These are phyloP conservation scores for Boletellus sp. DNA, from an alignment of 768 basidiomycete genomes.

Conservation along the genomic window DNA sequence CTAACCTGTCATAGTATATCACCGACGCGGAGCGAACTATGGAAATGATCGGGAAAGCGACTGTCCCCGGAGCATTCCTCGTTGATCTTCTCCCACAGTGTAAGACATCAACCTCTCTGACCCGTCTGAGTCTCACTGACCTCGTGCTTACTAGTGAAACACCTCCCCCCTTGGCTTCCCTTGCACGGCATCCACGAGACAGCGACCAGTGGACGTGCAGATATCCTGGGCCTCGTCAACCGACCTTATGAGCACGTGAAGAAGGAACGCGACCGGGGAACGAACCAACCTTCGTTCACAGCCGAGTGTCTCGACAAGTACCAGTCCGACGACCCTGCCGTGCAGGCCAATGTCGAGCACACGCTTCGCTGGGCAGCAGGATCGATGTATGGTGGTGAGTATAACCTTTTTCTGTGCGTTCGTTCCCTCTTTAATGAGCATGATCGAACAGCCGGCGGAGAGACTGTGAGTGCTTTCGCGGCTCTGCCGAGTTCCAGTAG, in stretches of 20 bases:
- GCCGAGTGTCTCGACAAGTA: slow-evolving; percentile 13
- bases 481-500: not conserved
- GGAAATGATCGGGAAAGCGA: slow-evolving; percentile 21
- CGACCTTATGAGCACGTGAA: slow-evolving; percentile 5
- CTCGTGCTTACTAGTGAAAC: slow-evolving; percentile 18
- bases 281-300: slow-evolving; percentile 16
- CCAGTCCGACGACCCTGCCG: slow-evolving; percentile 1
- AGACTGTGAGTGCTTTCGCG: slow-evolving; percentile 4
- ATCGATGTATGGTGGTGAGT: slow-evolving; percentile 18
- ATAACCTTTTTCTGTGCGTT: not conserved
- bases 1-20: slow-evolving; percentile 24
- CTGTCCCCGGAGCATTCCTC: slow-evolving; percentile 28
- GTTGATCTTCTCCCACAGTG: slow-evolving; percentile 27
- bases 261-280: slow-evolving; percentile 8
- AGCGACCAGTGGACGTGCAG: not conserved
- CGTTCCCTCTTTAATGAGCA: not conserved
- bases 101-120: slow-evolving; percentile 7
- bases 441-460: slow-evolving; percentile 3
- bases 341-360: slow-evolving; percentile 6
- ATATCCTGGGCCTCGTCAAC: not conserved
- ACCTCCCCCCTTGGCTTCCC: slow-evolving; percentile 1
- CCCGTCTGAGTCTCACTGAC: not conserved
- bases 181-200: not conserved
- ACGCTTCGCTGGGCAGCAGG: slow-evolving; percentile 16
- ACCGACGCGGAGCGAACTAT: slow-evolving; percentile 25